phyloP scores from a whole-genome alignment of 306 rosid species.

The Malus asiatica region DNA sequence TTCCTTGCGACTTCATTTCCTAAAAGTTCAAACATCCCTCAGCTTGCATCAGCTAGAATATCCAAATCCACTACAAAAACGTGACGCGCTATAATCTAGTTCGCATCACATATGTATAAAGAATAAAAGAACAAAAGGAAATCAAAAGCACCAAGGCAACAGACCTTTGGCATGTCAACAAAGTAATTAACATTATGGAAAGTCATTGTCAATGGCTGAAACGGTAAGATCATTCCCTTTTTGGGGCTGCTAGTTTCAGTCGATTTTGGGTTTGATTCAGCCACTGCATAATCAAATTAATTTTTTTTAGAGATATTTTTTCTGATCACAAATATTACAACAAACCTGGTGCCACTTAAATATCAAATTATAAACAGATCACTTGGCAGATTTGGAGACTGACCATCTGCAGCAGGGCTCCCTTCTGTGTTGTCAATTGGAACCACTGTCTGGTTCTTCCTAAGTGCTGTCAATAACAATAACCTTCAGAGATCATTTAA shows the following conservation, averaged over 20 bases:
- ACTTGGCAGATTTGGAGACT: conserved; percentile 8
- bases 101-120: not conserved
- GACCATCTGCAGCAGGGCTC: conserved; percentile 28
- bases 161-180: conserved; percentile 87
- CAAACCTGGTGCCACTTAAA: not conserved
- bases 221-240: conserved; percentile 95
- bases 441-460: conserved; percentile 47
- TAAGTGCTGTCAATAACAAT: conserved; percentile 38
- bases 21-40: not conserved
- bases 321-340: not conserved
- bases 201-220: conserved; percentile 85
- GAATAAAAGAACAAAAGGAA: not conserved
- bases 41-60: no score
- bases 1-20: conserved; percentile 64
- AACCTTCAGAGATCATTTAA: conserved; percentile 6
- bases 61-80: no score
- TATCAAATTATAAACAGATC: not conserved
- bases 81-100: not conserved
- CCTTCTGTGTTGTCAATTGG: conserved; percentile 33
- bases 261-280: conserved; percentile 12
- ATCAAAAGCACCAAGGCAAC: not conserved
- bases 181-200: conserved; percentile 74
- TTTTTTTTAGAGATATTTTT: conserved; percentile 1
- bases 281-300: conserved; percentile 30
- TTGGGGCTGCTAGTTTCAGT: conserved; percentile 9